Evolutionary conservation across 495 filamentous ascomycete species (phyloP), one percentile per base, ranked within the genome.

Genomic region (Amorphotheca resinae): DNA sequence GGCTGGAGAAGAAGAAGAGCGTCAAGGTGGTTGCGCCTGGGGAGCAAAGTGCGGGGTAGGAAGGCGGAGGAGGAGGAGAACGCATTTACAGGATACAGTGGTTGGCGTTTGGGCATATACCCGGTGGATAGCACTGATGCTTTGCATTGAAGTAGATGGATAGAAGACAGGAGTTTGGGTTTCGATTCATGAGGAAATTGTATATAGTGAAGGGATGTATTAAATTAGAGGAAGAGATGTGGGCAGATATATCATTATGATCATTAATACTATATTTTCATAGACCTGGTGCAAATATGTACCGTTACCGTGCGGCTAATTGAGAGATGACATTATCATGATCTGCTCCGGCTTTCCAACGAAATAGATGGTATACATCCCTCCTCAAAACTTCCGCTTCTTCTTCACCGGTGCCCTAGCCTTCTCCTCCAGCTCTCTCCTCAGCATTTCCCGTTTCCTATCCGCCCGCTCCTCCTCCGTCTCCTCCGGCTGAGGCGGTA

Each of bases 321-420:
- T n/a, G n/a, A n/a, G n/a, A n/a, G n/a, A n/a, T n/a, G n/a, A n/a
- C n/a, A n/a, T n/a, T n/a, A n/a, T n/a, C n/a, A n/a, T n/a, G n/a
- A n/a, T n/a, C n/a, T n/a, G n/a, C n/a, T n/a, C n/a, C n/a, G n/a
- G n/a, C n/a, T n/a, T n/a, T n/a, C n/a, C n/a, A n/a, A n/a, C n/a
- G n/a, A n/a, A n/a, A n/a, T n/a, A n/a, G n/a, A n/a, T n/a, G n/a
- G n/a, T n/a, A n/a, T n/a, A n/a, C n/a, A n/a, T 5, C 22, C 6
- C 18, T 28, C 9, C 3, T 61, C 52, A 77, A 52, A 77, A 87
- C 41, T 70, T 80, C 39, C 80, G 66, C 56, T 82, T 87, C 62
- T 73, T 76, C 62, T 81, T 84, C 56, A 70, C 73, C 9, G 68
- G 68, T n/a, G 69, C 73, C 16, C 76, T 73, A n/a, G 66, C 70